Percentiles rank a stretch among this genome's conserved stretches.
These are phyloP conservation scores for Penicillium frequentans DNA, from an alignment of 2,329 filamentous ascomycete species.

Conservation along the genomic window DNA sequence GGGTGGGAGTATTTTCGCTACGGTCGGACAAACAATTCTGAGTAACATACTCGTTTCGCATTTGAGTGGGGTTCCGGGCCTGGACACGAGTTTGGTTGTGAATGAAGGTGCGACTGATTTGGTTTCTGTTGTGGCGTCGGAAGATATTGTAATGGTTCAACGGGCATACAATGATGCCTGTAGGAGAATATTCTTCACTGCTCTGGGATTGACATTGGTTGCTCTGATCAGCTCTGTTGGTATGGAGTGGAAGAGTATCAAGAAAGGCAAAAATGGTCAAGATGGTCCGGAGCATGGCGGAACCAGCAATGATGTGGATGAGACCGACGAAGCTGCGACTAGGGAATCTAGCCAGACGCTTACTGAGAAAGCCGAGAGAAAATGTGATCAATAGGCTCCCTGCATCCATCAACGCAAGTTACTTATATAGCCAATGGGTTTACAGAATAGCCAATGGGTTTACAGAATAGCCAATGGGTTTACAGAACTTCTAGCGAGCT, in stretches of 20 bases:
- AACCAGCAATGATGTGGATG: background rate
- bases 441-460: too few species aligned
- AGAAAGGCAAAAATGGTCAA: slow-evolving; percentile 7
- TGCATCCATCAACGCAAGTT: too few species aligned
- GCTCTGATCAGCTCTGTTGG: background rate
- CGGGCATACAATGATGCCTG: slow-evolving; percentile 1
- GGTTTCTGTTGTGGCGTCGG: background rate
- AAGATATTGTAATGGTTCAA: background rate
- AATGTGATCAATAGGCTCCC: too few species aligned
- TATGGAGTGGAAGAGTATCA: slow-evolving; percentile 7
- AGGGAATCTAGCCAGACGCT: background rate
- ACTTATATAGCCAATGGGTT: too few species aligned
- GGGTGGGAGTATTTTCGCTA: slow-evolving; percentile 25
- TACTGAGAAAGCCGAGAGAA: background rate
- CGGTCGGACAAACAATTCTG: slow-evolving; percentile 25
- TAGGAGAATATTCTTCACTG: background rate
- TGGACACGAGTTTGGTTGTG: background rate
- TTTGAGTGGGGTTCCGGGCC: slow-evolving; percentile 30
- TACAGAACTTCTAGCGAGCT: too few species aligned
- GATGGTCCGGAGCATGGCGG: background rate
- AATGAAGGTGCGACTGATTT: background rate
- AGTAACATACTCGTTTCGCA: slow-evolving; percentile 15
- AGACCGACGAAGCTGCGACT: background rate
- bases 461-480: too few species aligned
- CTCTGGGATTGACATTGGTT: background rate